Percentiles rank a stretch among this genome's conserved stretches.
phyloP scores from a whole-genome alignment of 805 yeast genomes.

The Saccharomycopsis vini region DNA sequence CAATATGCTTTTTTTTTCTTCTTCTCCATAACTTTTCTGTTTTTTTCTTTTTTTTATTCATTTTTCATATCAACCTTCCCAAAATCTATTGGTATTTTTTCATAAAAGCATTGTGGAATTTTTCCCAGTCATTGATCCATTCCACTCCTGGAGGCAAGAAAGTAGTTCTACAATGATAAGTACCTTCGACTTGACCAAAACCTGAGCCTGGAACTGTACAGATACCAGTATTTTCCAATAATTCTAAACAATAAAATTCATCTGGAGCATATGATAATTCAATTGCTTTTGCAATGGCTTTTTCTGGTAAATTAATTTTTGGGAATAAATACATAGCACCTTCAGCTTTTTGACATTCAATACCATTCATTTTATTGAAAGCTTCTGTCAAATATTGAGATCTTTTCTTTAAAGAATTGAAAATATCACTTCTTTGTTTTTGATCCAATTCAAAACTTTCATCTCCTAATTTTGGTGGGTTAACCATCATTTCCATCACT shows the following conservation, averaged over 20 bases:
- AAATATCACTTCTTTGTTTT: conserved; percentile 54
- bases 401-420: conserved; percentile 51
- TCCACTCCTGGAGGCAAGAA: conserved; percentile 92
- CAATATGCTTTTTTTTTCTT: too few species aligned
- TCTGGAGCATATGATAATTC: conserved; percentile 56
- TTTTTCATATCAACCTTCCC: background rate
- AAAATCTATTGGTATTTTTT: background rate
- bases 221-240: conserved; percentile 83
- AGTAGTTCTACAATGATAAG: conserved; percentile 91
- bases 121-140: conserved; percentile 73
- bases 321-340: conserved; percentile 99
- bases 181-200: conserved; percentile 85
- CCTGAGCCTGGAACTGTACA: conserved; percentile 98
- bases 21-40: too few species aligned
- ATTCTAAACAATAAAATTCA: conserved; percentile 78
- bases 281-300: conserved; percentile 55
- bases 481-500: conserved; percentile 82
- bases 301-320: conserved; percentile 51
- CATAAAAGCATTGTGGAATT: conserved; percentile 63
- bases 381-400: conserved; percentile 59
- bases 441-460: conserved; percentile 61
- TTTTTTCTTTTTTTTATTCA: background rate
- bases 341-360: conserved; percentile 78
- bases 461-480: conserved; percentile 79
- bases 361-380: conserved; percentile 70